These are phyloP conservation scores for Gentiana straminea DNA, from an alignment of 257 asterid species.

Conservation along the genomic window DNA sequence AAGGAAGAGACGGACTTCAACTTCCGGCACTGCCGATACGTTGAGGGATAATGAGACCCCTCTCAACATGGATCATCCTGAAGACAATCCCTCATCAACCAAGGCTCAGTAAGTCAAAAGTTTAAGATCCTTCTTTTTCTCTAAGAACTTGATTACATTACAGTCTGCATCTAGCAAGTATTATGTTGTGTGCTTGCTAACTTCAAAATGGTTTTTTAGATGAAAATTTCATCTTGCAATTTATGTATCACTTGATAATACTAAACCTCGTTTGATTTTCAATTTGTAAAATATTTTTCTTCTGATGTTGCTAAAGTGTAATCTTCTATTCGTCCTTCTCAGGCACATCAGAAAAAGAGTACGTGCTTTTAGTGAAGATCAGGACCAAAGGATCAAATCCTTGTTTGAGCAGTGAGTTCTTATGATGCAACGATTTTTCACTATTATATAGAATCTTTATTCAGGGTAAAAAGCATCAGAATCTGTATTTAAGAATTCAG, in stretches of 20 bases:
- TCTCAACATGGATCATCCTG: conserved; percentile 18
- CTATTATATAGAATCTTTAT: neutral
- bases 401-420: conserved; percentile 78
- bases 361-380: conserved; percentile 56
- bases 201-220: neutral
- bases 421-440: conserved; percentile 6
- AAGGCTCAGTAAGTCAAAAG: conserved; percentile 54
- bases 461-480: too few relatives aligned
- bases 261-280: neutral
- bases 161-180: too few relatives aligned
- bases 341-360: conserved; percentile 78
- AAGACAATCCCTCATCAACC: conserved; percentile 30
- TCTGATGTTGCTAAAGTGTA: neutral
- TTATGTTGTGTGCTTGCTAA: neutral
- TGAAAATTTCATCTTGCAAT: neutral
- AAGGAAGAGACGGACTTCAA: conserved; percentile 33
- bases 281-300: conserved; percentile 1
- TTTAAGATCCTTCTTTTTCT: conserved; percentile 1
- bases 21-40: conserved; percentile 19
- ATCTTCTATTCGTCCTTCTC: conserved; percentile 14
- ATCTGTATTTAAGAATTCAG: too few relatives aligned
- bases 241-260: neutral
- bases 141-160: neutral
- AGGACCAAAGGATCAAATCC: conserved; percentile 71
- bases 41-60: conserved; percentile 15